Base-by-base conservation (phyloP, 257 asterid genomes). In the Catharanthus roseus region DNA sequence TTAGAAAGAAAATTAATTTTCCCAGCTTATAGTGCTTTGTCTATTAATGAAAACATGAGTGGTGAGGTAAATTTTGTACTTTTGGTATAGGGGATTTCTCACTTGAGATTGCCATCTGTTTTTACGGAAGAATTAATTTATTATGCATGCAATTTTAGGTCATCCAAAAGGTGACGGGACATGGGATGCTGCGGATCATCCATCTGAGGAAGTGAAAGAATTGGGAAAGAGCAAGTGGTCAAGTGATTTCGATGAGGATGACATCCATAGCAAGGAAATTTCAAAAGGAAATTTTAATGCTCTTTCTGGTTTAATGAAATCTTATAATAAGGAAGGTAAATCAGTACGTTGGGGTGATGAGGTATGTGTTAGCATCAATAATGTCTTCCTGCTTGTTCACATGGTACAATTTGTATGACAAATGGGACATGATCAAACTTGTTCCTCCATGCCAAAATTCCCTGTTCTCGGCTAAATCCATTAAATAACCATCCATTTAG, bases 191-290 rank as follows among this genome's bases (percentile, higher is more conserved):
- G 83, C 77, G 65, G 86, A 80, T 62, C 86, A 42, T 62, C 82
- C 78, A 36, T 78, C 62, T 13, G 92, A 87, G 85, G 83, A 76
- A 74, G 86, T 83, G 80, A 93, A 86, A 80, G 97, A 82, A 75
- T 82, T 93, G 82, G 85, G 95, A 67, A 91, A 88, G 85, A 93
- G 99, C 76, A 93, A 93, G 80, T 93, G 99, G 97, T 93, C 96
- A 61, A 85, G 85, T 79, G 89, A 83, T 83, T 84, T 89, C 79
- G 96, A 91, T 38, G 99, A 88, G 49, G 95, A 89, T 65, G 89
- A 85, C 65, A 68, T 64, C 67, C 83, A 54, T 42, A 81, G 77
- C 77, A 67, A 74, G 73, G 79, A 85, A 82, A 72, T 54, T 13
- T 61, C 79, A 56, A 53, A 58, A 62, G 77, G 77, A 81, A 91